Evolutionary conservation across 768 basidiomycete genomes (phyloP).

Genomic region (Lactarius akahatsu): DNA sequence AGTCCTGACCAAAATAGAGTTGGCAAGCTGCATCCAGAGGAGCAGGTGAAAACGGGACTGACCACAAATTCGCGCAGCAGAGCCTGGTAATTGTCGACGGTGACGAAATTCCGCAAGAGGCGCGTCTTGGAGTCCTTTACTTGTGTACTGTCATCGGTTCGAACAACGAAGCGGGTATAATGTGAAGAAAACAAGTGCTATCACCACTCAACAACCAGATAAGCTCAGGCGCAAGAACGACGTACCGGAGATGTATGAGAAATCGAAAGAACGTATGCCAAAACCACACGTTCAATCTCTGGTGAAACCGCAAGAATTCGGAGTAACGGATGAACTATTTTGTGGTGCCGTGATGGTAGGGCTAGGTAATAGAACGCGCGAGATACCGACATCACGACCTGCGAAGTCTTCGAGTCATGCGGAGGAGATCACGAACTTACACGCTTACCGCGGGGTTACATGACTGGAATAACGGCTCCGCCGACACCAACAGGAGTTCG

Average conservation of each 20-base stretch:
- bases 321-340: constrained; percentile 70
- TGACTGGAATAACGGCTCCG: constrained; percentile 79
- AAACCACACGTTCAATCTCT: constrained; percentile 74
- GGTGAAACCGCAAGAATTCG: constrained; percentile 64
- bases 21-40: constrained; percentile 2
- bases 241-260: constrained; percentile 66
- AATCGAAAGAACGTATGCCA: constrained; percentile 70
- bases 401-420: neutral
- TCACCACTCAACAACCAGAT: constrained; percentile 7
- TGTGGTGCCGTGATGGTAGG: constrained; percentile 51
- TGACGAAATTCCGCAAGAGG: constrained; percentile 66
- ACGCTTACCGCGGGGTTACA: constrained; percentile 78
- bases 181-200: constrained; percentile 65
- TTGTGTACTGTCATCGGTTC: constrained; percentile 60
- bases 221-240: constrained; percentile 11
- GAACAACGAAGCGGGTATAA: constrained; percentile 67
- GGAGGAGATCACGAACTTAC: neutral
- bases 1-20: constrained; percentile 55
- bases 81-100: constrained; percentile 61
- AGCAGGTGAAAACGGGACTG: constrained; percentile 33
- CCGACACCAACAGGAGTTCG: constrained; percentile 65
- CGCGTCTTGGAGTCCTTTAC: constrained; percentile 76
- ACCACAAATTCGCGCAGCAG: constrained; percentile 87
- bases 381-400: constrained; percentile 81
- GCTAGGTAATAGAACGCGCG: constrained; percentile 74